Conservation (phyloP, 768 basidiomycete genomes). For the Pleurotus tuber-regium region DNA sequence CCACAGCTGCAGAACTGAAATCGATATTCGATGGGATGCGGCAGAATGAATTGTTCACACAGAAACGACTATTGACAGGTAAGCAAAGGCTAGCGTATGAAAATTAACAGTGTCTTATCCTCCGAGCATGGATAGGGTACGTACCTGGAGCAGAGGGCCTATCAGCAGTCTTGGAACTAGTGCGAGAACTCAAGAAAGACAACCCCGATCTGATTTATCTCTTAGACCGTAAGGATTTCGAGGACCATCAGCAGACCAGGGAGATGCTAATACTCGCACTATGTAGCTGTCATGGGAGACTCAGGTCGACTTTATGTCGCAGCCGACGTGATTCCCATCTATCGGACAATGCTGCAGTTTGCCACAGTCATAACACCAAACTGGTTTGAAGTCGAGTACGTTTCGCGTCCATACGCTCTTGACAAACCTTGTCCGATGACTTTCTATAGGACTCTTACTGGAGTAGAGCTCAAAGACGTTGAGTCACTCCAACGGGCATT, state of each 20-base stretch:
- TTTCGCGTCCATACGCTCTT: slow-evolving; percentile 19
- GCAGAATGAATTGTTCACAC: slow-evolving; percentile 68
- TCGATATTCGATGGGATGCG: slow-evolving; percentile 74
- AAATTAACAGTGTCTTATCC: too few relatives aligned
- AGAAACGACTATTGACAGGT: slow-evolving; percentile 81
- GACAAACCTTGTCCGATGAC: slow-evolving; percentile 18
- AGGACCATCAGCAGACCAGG: too few relatives aligned
- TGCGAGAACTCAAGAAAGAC: slow-evolving; percentile 53
- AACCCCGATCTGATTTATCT: slow-evolving; percentile 75
- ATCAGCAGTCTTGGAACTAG: slow-evolving; percentile 59
- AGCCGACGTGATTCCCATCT: slow-evolving; percentile 81
- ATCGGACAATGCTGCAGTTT: slow-evolving; percentile 74
- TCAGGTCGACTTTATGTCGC: slow-evolving; percentile 87
- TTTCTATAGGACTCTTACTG: slow-evolving; percentile 66
- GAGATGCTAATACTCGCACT: too few relatives aligned
- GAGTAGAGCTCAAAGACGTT: slow-evolving; percentile 63
- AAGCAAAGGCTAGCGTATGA: too few relatives aligned
- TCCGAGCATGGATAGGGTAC: slow-evolving; percentile 74
- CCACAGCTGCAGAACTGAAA: slow-evolving; percentile 74
- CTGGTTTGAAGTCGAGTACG: slow-evolving; percentile 96
- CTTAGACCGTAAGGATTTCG: slow-evolving; percentile 90
- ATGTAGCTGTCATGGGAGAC: slow-evolving; percentile 90
- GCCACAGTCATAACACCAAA: slow-evolving; percentile 96
- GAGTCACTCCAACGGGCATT: slow-evolving; percentile 68
- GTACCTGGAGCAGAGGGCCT: slow-evolving; percentile 83